phyloP scores from a whole-genome alignment of 345 rosid genomes.

The Mercurialis annua region DNA sequence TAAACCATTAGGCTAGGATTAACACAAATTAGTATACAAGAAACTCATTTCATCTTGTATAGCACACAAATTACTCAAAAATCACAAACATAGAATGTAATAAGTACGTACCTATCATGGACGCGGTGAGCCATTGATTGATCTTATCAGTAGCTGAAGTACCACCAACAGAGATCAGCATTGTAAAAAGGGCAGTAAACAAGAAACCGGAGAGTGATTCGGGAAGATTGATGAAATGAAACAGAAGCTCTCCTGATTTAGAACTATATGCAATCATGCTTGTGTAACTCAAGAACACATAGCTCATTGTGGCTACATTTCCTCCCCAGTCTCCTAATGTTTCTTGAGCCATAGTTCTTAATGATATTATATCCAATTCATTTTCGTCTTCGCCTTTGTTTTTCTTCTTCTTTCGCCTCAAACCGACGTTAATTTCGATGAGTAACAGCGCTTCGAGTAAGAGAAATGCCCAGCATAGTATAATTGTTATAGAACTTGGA shows the following conservation, averaged over 20 bases:
- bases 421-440: constrained; percentile 47
- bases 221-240: constrained; percentile 46
- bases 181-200: constrained; percentile 42
- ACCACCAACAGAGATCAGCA: constrained; percentile 49
- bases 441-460: constrained; percentile 53
- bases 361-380: constrained; percentile 47
- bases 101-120: constrained; percentile 45
- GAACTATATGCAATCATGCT: constrained; percentile 57
- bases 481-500: constrained; percentile 53
- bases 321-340: constrained; percentile 61
- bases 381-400: constrained; percentile 20
- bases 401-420: constrained; percentile 30
- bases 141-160: constrained; percentile 50
- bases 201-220: constrained; percentile 39
- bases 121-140: constrained; percentile 55
- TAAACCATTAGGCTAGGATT: too few relatives aligned
- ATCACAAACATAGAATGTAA: background rate
- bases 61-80: too few relatives aligned
- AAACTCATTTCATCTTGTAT: background rate
- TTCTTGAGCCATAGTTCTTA: constrained; percentile 66
- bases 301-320: constrained; percentile 38
- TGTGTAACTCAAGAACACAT: constrained; percentile 58
- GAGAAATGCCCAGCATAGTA: constrained; percentile 59
- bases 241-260: constrained; percentile 58
- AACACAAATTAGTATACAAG: too few relatives aligned